Conservation (phyloP, 2,329 filamentous ascomycete genomes). For the Fusarium circinatum region DNA sequence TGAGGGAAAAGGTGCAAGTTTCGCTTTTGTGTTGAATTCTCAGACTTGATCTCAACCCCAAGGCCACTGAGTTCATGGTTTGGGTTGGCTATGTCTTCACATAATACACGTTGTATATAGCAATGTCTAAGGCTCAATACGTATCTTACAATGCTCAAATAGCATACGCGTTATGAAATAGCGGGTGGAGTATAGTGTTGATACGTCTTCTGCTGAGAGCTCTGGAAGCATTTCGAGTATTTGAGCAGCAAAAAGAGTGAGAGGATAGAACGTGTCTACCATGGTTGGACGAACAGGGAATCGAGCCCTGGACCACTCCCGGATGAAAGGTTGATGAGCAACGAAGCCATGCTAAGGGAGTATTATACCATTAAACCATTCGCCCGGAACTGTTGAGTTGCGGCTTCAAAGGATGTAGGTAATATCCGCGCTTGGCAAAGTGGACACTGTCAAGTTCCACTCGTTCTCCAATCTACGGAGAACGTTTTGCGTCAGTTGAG, state of each 20-base stretch:
- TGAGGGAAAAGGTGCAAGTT: constrained; percentile 40
- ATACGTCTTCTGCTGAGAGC: not conserved
- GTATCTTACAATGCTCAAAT: not conserved
- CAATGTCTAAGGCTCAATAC: not conserved
- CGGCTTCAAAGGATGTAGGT: not conserved
- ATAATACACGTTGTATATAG: not conserved
- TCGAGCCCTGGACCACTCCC: constrained; percentile 40
- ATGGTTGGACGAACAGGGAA: constrained; percentile 39
- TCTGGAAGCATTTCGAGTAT: not conserved
- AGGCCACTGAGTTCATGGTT: not conserved
- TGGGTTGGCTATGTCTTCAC: not conserved
- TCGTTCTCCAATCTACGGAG: not conserved
- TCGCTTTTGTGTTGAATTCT: not conserved
- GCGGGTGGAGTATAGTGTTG: not conserved
- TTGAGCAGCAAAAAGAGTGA: not conserved
- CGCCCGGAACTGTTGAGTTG: constrained; percentile 28
- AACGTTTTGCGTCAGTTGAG: not conserved
- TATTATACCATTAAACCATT: constrained; percentile 47
- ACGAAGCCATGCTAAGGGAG: constrained; percentile 39
- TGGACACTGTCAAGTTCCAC: not conserved
- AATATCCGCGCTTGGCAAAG: constrained; percentile 6
- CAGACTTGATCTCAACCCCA: not conserved
- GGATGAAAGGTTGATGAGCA: not conserved
- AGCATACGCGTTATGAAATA: too few species aligned
- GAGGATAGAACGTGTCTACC: constrained; percentile 27